Evolutionary conservation across 768 basidiomycete genomes (phyloP), one percentile per base, ranked within the genome.

Genomic region (Agaricus subrufescens): DNA sequence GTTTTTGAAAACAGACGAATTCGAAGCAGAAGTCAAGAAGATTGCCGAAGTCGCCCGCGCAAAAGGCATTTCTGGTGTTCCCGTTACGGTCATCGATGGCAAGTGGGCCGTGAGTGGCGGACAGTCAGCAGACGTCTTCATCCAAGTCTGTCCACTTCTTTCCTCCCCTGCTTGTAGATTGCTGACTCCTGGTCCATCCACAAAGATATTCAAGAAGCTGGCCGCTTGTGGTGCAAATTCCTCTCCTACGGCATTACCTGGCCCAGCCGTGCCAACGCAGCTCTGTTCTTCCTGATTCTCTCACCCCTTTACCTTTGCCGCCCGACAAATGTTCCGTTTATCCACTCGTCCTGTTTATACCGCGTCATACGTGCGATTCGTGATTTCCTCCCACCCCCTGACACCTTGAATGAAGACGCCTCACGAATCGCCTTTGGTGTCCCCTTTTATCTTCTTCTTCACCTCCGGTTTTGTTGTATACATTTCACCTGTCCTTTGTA

Each of bases 41-140:
- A 82, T 85, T 70, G 84, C 84, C 62, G 74, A 76, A 8, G 78
- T 82, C 47, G 86, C 86, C 40, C 79, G 83, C 52, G 70, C 73
- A 42, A 79, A 84, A 54, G 89, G 89, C 15, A 81, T 93, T 50
- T 84, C 81, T 4, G 89, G 90, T 39, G 88, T 93, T 3, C 91
- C 91, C 7, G 82, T 90, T 73, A 86, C 83, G 27, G 81, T 92
- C 63, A 86, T 92, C 61, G 84, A 91, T 66, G 80, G 82, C 11
- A 86, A 85, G 65, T 92, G 87, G 85, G 87, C 84, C 4, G 78
- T 91, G 27, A 84, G 80, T 49, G 89, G 89, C 8, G 85, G 84
- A 9, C 89, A 91, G 68, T 80, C 81, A 3, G 76, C 84, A 44
- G 87, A 89, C 42, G 83, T 85, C 2, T 91, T 82, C 63, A 71